Percentiles rank a stretch among this genome's conserved stretches.
phyloP scores from a whole-genome alignment of 2,329 filamentous ascomycete genomes.

The Trichophyton equinum region DNA sequence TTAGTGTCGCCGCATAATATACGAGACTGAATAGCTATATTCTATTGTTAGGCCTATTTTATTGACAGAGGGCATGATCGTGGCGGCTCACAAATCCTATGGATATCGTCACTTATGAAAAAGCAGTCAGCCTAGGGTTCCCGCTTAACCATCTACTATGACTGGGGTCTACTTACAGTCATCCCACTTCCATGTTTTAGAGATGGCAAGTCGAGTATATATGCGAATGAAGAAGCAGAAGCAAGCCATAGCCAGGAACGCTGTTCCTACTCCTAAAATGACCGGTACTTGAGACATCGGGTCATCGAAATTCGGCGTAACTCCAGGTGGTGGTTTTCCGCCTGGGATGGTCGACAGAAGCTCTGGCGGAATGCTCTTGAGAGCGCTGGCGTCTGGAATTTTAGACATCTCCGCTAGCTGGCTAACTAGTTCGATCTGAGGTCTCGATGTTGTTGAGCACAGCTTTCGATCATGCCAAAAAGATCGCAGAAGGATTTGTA shows the following conservation, averaged over 20 bases:
- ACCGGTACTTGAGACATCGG: neutral
- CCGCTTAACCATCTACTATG: no score
- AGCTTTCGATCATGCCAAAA: neutral
- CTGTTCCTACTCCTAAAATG: neutral
- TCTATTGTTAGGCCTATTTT: neutral
- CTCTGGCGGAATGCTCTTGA: neutral
- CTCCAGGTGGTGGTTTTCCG: neutral
- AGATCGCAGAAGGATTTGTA: neutral
- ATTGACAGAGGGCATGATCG: neutral
- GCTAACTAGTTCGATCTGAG: neutral
- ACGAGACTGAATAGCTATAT: slow-evolving; percentile 2
- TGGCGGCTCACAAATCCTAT: slow-evolving; percentile 2
- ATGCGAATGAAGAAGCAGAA: neutral
- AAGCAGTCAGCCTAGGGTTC: neutral
- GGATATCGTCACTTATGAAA: neutral
- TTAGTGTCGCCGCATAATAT: neutral
- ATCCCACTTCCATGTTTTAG: slow-evolving; percentile 2
- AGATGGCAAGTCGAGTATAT: neutral
- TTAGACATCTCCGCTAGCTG: neutral
- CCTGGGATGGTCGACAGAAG: neutral
- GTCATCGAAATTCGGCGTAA: neutral
- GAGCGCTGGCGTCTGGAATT: neutral
- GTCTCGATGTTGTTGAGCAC: neutral
- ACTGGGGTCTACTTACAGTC: neutral
- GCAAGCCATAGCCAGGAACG: neutral